Percentiles rank a stretch among this genome's conserved stretches.
phyloP scores from a whole-genome alignment of 148 eudicot genomes.

The Silene conica region DNA sequence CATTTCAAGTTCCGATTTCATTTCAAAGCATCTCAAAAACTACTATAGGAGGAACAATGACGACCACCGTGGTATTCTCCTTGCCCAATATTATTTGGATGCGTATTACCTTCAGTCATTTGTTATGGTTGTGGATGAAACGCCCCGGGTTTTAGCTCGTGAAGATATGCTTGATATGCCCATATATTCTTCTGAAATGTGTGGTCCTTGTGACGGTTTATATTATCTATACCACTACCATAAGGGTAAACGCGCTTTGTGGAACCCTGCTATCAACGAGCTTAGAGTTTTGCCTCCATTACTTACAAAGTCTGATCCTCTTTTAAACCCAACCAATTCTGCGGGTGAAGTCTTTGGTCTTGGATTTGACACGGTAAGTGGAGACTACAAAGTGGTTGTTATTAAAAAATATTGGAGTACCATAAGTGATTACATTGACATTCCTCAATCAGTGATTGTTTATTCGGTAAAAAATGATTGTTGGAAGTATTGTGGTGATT shows the following conservation, averaged over 20 bases:
- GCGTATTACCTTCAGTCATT: not conserved
- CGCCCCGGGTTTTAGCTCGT: slow-evolving; percentile 3
- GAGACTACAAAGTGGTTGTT: slow-evolving; percentile 14
- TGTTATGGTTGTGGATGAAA: slow-evolving; percentile 1
- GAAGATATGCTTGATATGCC: not conserved
- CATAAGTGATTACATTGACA: too few relatives aligned
- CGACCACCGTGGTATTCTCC: not conserved
- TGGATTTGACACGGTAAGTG: not conserved
- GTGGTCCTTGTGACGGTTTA: slow-evolving; percentile 14
- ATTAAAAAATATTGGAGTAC: not conserved
- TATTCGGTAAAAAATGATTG: not conserved
- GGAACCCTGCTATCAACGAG: slow-evolving; percentile 5
- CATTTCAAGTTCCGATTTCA: slow-evolving; percentile 14
- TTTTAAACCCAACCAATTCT: not conserved
- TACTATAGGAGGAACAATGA: not conserved
- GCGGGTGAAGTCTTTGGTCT: not conserved
- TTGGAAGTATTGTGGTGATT: not conserved
- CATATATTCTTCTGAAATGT: not conserved
- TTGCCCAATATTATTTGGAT: not conserved
- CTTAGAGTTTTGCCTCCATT: not conserved
- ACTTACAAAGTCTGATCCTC: slow-evolving; percentile 2
- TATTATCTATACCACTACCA: not conserved
- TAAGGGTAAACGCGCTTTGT: not conserved
- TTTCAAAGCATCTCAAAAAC: slow-evolving; percentile 16
- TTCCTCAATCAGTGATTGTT: not conserved